Evolutionary conservation across 2,329 filamentous ascomycete species (phyloP).

Genomic region (Diaporthe humulicola): DNA sequence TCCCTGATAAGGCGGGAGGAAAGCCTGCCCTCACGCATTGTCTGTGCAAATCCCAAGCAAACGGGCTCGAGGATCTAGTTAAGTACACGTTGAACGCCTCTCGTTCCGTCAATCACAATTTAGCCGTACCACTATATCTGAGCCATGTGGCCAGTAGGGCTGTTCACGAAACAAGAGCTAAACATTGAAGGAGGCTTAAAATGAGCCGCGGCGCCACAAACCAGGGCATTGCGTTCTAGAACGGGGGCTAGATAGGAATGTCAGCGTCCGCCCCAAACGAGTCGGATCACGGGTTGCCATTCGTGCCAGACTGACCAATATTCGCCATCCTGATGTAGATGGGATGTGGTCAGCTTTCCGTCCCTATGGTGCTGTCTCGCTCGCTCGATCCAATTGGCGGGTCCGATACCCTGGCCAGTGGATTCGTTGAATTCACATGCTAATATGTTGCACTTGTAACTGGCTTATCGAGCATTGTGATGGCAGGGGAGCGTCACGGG

Average conservation of each 20-base stretch:
- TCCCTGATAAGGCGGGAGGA: neutral
- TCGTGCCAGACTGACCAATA: slow-evolving; percentile 7
- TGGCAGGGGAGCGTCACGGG: neutral
- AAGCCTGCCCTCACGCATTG: neutral
- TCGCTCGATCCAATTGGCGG: neutral
- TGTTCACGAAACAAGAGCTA: slow-evolving; percentile 29
- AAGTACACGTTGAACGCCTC: neutral
- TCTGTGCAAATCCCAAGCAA: neutral
- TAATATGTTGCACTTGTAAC: neutral
- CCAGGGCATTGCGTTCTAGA: neutral
- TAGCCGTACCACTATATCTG: slow-evolving; percentile 13
- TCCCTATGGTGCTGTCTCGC: neutral
- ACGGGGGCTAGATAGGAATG: slow-evolving; percentile 33
- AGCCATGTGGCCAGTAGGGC: slow-evolving; percentile 12
- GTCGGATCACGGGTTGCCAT: neutral
- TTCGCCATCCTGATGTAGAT: neutral
- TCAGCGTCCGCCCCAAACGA: slow-evolving; percentile 33
- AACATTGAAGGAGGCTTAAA: slow-evolving; percentile 25
- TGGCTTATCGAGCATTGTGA: neutral
- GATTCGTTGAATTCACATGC: neutral
- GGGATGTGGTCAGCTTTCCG: neutral
- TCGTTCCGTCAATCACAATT: slow-evolving; percentile 12
- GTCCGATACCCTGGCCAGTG: neutral
- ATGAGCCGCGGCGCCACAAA: slow-evolving; percentile 24
- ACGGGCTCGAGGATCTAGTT: neutral